Base-by-base conservation (phyloP, 2,329 filamentous ascomycete genomes). In the Ophiostoma ulmi region DNA sequence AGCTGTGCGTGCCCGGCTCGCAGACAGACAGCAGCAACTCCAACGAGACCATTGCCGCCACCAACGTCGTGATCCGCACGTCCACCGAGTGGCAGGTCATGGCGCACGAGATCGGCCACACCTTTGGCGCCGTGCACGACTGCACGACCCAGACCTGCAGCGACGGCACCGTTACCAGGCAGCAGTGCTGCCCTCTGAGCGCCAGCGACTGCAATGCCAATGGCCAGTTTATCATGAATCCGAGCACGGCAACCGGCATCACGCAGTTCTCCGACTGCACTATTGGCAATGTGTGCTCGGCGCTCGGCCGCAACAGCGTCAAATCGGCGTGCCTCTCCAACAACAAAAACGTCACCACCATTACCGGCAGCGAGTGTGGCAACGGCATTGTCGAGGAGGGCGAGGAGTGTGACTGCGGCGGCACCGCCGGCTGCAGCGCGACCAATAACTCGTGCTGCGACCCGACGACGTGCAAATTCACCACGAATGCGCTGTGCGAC, bases 361-460 rank as follows among this genome's bases (percentile, higher is more conserved):
- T 97, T 75, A 90, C 89, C 0, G 92, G 91, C 70, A 90, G 90
- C 75, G 90, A 94, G 77, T 99, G 95, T 80, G 95, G 95, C 71
- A 99, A 99, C 80, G 95, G 95, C 70, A 98, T 99, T 74, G 95
- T 99, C 68, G 95, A 98, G 80, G 83, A 86, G 22, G 95, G 93
- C 73, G 95, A 99, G 80, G 91, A 99, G 69, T 99, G 95, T 80
- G 95, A 99, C 80, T 99, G 95, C 77, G 95, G 95, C 73, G 94
- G 94, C 70, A 81, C 83, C 17, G 80, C 82, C 17, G 87, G 87
- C 55, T 99, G 95, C 78, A 87, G 83, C 35, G 80, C 84, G 76
- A 95, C 83, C 35, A 80, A 84, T 76, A 95, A 98, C 80, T 77
- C 79, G 17, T 99, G 95, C 83, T 99, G 95, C 80, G 85, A 99